Conservation (phyloP, 257 asterid genomes). For the Plantago elongata region DNA sequence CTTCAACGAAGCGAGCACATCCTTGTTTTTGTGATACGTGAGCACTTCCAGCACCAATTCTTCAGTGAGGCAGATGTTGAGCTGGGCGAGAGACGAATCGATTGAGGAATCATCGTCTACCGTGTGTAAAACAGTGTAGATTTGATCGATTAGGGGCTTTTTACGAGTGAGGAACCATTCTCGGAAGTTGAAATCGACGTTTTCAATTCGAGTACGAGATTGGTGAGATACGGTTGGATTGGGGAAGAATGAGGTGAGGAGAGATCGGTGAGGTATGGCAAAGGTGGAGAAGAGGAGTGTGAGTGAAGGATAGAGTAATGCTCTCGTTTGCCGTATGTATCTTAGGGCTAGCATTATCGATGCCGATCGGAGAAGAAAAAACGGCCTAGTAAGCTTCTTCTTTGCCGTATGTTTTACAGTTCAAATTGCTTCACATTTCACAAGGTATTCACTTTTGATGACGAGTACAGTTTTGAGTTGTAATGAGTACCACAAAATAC, state of each 20-base stretch:
- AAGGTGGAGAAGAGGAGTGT: too few relatives aligned
- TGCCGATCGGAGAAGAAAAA: too few relatives aligned
- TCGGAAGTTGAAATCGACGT: slow-evolving; percentile 36
- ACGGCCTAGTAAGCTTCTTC: too few relatives aligned
- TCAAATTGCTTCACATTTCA: too few relatives aligned
- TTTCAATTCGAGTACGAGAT: neutral
- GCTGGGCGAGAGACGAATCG: slow-evolving; percentile 40
- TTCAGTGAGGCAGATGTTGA: slow-evolving; percentile 51
- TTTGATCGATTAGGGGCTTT: slow-evolving; percentile 39
- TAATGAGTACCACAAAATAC: too few relatives aligned
- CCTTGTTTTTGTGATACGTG: slow-evolving; percentile 38
- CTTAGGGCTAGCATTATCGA: too few relatives aligned
- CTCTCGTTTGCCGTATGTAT: too few relatives aligned
- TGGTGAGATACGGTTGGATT: slow-evolving; percentile 13
- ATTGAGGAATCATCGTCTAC: slow-evolving; percentile 39
- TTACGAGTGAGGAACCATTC: slow-evolving; percentile 68
- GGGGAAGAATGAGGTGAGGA: neutral
- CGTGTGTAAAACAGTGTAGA: slow-evolving; percentile 52
- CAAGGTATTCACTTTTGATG: too few relatives aligned
- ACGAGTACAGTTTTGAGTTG: too few relatives aligned
- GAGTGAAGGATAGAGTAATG: too few relatives aligned
- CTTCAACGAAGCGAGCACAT: slow-evolving; percentile 61
- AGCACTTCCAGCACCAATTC: slow-evolving; percentile 49
- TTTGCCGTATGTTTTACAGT: too few relatives aligned
- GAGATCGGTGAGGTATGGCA: neutral